phyloP scores from a whole-genome alignment of 169 alveolate genomes.

The Miamiensis avidus region DNA sequence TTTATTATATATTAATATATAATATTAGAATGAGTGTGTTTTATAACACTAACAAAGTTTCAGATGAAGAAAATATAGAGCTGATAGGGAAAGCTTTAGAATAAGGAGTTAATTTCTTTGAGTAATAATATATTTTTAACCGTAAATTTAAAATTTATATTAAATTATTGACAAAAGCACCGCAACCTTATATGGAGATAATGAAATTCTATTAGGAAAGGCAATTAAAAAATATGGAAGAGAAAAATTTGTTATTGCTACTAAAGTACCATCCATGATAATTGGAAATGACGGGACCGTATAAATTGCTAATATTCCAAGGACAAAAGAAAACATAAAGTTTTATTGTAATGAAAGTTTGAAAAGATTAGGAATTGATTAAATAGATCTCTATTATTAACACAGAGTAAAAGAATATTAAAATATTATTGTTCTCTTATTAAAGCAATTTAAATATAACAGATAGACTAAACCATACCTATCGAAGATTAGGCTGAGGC shows the following conservation, averaged over 20 bases:
- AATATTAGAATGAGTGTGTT: not conserved
- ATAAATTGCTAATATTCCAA: not conserved
- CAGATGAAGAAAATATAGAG: not conserved
- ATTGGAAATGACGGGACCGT: not conserved
- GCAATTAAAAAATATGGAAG: constrained; percentile 13
- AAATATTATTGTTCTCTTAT: too few relatives aligned
- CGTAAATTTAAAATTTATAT: too few relatives aligned
- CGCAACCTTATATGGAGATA: not conserved
- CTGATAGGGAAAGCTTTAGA: not conserved
- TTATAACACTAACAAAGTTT: not conserved
- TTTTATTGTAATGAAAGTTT: not conserved
- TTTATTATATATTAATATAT: too few relatives aligned
- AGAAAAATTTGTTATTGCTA: constrained; percentile 7
- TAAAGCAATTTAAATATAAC: too few relatives aligned
- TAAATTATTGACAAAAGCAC: not conserved
- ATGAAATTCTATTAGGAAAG: constrained; percentile 3
- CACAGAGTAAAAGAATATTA: not conserved
- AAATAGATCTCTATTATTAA: not conserved
- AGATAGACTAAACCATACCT: not conserved
- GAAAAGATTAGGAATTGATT: constrained; percentile 8
- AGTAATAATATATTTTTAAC: not conserved
- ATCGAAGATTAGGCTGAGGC: not conserved
- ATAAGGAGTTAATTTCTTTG: not conserved
- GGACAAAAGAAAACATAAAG: not conserved
- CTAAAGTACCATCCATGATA: not conserved